Conservation (phyloP, 495 filamentous ascomycete genomes). For the Tuber borchii region DNA sequence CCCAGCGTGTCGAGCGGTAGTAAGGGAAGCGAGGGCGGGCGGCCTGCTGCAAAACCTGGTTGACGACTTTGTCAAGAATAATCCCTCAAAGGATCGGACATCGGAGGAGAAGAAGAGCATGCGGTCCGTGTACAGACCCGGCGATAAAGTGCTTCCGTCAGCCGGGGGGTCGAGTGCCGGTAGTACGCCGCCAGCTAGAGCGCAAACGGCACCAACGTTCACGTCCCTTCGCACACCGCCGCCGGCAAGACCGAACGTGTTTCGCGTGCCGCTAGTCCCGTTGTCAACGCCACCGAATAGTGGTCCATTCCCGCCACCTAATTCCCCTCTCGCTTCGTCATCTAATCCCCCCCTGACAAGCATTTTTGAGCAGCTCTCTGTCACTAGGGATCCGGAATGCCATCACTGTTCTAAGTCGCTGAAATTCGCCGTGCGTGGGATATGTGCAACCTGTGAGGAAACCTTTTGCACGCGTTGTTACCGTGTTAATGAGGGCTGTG, state of each 20-base stretch:
- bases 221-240: neutral
- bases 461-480: conserved; percentile 13
- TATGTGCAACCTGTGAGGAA: neutral
- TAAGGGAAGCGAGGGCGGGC: conserved; percentile 76
- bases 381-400: neutral
- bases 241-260: neutral
- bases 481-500: conserved; percentile 11
- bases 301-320: neutral
- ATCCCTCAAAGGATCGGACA: conserved; percentile 63
- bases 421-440: neutral
- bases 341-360: neutral
- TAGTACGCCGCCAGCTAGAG: neutral
- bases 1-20: conserved; percentile 79
- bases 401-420: neutral
- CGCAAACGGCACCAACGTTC: neutral
- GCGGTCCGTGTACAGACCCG: conserved; percentile 62
- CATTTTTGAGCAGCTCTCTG: neutral
- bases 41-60: conserved; percentile 74
- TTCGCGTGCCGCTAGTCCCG: neutral
- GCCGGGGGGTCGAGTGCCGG: conserved; percentile 33
- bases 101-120: conserved; percentile 66
- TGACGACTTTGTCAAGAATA: conserved; percentile 67
- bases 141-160: conserved; percentile 62
- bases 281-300: neutral
- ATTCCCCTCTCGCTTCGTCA: neutral